Evolutionary conservation across 805 yeast species (phyloP).

Genomic region (Blastobotrys muscicola): DNA sequence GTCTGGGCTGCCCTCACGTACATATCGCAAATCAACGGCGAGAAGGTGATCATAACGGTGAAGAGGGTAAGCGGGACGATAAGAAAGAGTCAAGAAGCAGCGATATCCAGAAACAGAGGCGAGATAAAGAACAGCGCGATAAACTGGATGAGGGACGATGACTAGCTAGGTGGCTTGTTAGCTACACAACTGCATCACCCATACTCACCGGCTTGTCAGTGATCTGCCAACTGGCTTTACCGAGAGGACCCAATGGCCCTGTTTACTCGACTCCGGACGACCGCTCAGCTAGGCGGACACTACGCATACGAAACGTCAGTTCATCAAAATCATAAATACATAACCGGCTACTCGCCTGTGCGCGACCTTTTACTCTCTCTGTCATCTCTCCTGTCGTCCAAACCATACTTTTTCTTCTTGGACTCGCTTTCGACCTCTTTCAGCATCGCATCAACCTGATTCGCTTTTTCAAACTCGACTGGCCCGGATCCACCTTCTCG

Average conservation of each 20-base stretch:
- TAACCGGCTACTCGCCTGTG: not conserved
- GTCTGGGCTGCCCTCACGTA: constrained; percentile 55
- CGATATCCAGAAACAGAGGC: constrained; percentile 33
- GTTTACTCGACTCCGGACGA: no score
- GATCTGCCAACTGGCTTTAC: not conserved
- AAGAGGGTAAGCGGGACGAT: constrained; percentile 79
- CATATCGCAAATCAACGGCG: constrained; percentile 38
- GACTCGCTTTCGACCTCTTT: constrained; percentile 7
- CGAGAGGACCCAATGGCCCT: no score
- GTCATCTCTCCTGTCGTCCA: constrained; percentile 3
- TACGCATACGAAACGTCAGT: no score
- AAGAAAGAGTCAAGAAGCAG: constrained; percentile 66
- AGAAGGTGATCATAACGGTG: constrained; percentile 46
- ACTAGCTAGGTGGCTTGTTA: not conserved
- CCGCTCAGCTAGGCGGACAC: no score
- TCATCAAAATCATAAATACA: not conserved
- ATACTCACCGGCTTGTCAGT: not conserved
- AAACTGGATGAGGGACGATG: not conserved
- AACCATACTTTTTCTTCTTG: constrained; percentile 1
- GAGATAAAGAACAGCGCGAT: not conserved
- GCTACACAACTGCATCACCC: not conserved
- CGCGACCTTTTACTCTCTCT: not conserved
- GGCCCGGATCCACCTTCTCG: constrained; percentile 30
- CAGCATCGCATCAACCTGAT: constrained; percentile 12
- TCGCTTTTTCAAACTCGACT: constrained; percentile 36